Evolutionary conservation across 2,329 filamentous ascomycete genomes (phyloP).

Genomic region (Colletotrichum sansevieriae): DNA sequence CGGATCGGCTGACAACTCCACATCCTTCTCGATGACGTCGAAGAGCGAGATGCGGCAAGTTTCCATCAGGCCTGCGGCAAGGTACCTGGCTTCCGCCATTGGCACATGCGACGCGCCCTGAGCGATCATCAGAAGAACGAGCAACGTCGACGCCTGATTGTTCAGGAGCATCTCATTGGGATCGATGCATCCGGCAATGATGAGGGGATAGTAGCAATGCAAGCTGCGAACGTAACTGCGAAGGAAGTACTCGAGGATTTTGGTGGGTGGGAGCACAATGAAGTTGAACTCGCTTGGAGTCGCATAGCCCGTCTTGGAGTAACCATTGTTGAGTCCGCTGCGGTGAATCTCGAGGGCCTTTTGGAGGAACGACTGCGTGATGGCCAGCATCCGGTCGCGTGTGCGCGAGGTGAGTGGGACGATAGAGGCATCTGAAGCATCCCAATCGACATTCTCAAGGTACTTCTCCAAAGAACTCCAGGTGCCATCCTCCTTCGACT

Average conservation of each 20-base stretch:
- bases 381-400: slow-evolving; percentile 77
- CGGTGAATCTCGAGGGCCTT: slow-evolving; percentile 78
- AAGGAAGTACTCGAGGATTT: slow-evolving; percentile 76
- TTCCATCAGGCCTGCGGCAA: slow-evolving; percentile 76
- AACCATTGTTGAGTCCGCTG: slow-evolving; percentile 58
- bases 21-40: slow-evolving; percentile 79
- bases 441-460: slow-evolving; percentile 53
- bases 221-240: slow-evolving; percentile 75
- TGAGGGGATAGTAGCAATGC: slow-evolving; percentile 74
- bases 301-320: slow-evolving; percentile 57
- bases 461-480: slow-evolving; percentile 61
- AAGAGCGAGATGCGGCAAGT: slow-evolving; percentile 80
- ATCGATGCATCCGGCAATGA: slow-evolving; percentile 71
- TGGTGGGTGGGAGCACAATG: slow-evolving; percentile 73
- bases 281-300: slow-evolving; percentile 70
- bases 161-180: slow-evolving; percentile 77
- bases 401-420: slow-evolving; percentile 63
- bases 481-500: slow-evolving; percentile 61
- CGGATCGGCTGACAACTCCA: slow-evolving; percentile 75
- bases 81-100: slow-evolving; percentile 72
- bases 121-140: slow-evolving; percentile 79
- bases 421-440: slow-evolving; percentile 56
- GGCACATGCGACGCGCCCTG: slow-evolving; percentile 77
- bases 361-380: slow-evolving; percentile 77
- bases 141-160: slow-evolving; percentile 73